Evolutionary conservation across 371 early-diverging fungal genomes (phyloP), one percentile per base, ranked within the genome.

Genomic region (Mortierella sp.): DNA sequence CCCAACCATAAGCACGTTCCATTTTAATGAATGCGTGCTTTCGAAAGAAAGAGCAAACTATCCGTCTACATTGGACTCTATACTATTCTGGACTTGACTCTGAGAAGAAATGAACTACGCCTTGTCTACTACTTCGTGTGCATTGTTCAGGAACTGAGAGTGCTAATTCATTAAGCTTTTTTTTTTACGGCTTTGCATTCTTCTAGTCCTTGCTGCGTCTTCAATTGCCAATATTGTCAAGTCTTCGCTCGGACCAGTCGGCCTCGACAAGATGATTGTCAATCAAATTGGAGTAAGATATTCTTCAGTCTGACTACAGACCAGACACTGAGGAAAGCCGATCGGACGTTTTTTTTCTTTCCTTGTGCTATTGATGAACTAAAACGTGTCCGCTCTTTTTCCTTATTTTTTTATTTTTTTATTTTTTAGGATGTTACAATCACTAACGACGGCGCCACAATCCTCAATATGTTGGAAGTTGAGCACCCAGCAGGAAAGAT

Each of bases 401-500:
- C 6, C 35, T 28, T n/a, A 9, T 40, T 40, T 61, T 20, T n/a
- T n/a, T n/a, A n/a, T n/a, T 16, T 39, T 37, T 60, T 32, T 28
- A 3, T 20, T 30, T 62, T 22, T 26, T 26, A 97, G 97, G 97
- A 98, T 87, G 98, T 99, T 54, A 97, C 98, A 24, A 99, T 99
- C 77, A 99, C 99, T 26, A 99, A 99, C 85, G 99, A 99, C 91
- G 99, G 99, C 37, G 99, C 99, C 5, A 99, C 99, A 5, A 99
- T 99, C 84, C 91, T 99, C 72, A 92, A 94, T 70, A 93, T 98
- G 64, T 91, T 99, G 66, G 97, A 99, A 77, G 96, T 99, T 9
- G 98, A 97, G 83, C 99, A 99, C 86, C 99, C 99, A 22, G 98
- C 99, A 10, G 99, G 97, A 45, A 94, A 93, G 78, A 96, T 99